A percentile compares a stretch with the other conserved stretches of the same genome.
phyloP scores from a whole-genome alignment of 169 alveolate genomes.

The Plasmodium gonderi region DNA sequence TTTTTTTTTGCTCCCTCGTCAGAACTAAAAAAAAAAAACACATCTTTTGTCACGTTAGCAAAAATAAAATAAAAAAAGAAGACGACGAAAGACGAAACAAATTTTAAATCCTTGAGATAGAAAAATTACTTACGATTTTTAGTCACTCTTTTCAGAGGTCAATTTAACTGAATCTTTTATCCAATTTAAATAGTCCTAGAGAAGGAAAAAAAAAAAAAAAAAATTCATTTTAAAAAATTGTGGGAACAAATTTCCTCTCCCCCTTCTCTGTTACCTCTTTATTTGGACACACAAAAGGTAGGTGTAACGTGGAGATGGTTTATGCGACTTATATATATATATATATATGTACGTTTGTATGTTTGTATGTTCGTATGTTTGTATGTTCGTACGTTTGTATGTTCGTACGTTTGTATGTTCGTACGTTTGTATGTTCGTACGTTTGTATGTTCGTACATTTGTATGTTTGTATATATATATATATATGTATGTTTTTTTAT shows the following conservation, averaged over 20 bases:
- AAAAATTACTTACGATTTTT: not conserved
- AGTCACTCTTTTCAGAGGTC: not conserved
- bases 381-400: not conserved
- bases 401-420: not conserved
- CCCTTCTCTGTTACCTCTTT: not conserved
- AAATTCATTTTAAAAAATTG: not conserved
- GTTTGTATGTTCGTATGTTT: too few relatives aligned
- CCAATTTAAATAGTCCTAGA: conserved; percentile 70
- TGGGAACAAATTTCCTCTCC: not conserved
- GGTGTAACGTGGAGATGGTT: not conserved
- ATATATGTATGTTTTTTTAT: not conserved
- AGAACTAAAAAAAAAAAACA: not conserved
- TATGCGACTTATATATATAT: not conserved
- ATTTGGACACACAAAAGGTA: not conserved
- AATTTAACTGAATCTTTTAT: conserved; percentile 26
- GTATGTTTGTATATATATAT: not conserved
- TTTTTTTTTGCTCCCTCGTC: too few relatives aligned
- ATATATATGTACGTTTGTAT: not conserved
- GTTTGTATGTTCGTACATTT: not conserved
- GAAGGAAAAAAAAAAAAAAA: not conserved
- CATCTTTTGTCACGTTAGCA: not conserved
- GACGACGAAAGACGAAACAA: not conserved
- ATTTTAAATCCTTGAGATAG: not conserved
- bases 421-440: not conserved
- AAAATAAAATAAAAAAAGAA: conserved; percentile 5